A percentile compares a stretch with the other conserved stretches of the same genome.
These are phyloP conservation scores for Vigna mungo DNA, from an alignment of 306 rosid genomes.

Conservation along the genomic window DNA sequence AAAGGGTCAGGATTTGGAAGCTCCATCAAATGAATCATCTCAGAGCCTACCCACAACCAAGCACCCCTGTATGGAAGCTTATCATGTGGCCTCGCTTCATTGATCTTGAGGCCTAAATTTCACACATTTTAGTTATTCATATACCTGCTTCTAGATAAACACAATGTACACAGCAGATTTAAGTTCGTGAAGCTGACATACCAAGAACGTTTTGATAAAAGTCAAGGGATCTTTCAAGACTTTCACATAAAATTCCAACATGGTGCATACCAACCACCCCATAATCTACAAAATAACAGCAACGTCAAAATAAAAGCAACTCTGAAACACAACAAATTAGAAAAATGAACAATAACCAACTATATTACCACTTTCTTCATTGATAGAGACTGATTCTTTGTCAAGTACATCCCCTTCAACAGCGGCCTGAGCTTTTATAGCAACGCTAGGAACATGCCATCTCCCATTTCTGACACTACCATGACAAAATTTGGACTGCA, in stretches of 20 bases:
- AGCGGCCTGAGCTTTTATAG: conserved; percentile 54
- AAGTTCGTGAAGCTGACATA: conserved; percentile 47
- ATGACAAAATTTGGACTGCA: conserved; percentile 45
- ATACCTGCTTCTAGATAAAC: conserved; percentile 27
- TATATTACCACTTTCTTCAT: conserved; percentile 53
- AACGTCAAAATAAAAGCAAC: conserved; percentile 35
- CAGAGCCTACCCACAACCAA: conserved; percentile 99
- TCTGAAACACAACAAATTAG: conserved; percentile 12
- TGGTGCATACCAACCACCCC: conserved; percentile 91
- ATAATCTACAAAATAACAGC: conserved; percentile 63
- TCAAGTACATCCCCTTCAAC: conserved; percentile 66
- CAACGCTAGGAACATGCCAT: conserved; percentile 42
- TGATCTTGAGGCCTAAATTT: conserved; percentile 74
- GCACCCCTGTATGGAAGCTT: conserved; percentile 98
- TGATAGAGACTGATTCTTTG: conserved; percentile 48
- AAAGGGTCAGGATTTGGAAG: conserved; percentile 97
- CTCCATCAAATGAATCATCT: conserved; percentile 98
- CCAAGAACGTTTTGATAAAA: conserved; percentile 90
- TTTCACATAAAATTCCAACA: conserved; percentile 85
- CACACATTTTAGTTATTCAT: conserved; percentile 35
- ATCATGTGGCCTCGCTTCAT: conserved; percentile 95
- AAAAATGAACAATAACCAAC: conserved; percentile 26
- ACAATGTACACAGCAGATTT: neutral
- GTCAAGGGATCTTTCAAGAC: conserved; percentile 79
- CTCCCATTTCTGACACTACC: conserved; percentile 48